Evolutionary conservation across 2,329 filamentous ascomycete genomes (phyloP).

Genomic region (Xylariales sp.): DNA sequence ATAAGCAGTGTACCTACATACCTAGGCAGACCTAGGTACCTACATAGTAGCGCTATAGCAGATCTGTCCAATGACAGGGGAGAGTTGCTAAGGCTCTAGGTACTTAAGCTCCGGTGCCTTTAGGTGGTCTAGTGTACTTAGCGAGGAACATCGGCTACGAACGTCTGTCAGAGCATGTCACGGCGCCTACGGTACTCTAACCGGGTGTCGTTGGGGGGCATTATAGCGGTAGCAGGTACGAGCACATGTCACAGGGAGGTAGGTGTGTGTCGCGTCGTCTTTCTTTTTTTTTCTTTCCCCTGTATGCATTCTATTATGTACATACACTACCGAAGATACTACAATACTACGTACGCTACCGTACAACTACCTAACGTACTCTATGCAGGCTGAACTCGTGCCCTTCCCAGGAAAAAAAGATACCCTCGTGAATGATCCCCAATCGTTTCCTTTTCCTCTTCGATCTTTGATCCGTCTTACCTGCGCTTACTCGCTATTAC

Average conservation of each 20-base stretch:
- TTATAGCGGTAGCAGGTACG: conserved; percentile 26
- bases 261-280: not conserved
- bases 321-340: too few relatives aligned
- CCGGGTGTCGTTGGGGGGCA: conserved; percentile 6
- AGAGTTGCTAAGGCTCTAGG: too few relatives aligned
- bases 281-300: too few relatives aligned
- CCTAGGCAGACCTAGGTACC: too few relatives aligned
- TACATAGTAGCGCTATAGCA: too few relatives aligned
- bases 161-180: too few relatives aligned
- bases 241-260: conserved; percentile 25
- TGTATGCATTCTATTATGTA: too few relatives aligned
- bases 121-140: not conserved
- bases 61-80: not conserved
- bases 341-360: too few relatives aligned
- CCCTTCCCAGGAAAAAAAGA: not conserved
- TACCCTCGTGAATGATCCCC: conserved; percentile 27
- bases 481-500: not conserved
- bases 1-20: not conserved
- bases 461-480: conserved; percentile 15
- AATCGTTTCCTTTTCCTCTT: conserved; percentile 4
- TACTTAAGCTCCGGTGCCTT: too few relatives aligned
- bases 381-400: conserved; percentile 15
- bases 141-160: too few relatives aligned
- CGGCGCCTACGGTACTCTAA: not conserved
- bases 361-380: too few relatives aligned